Evolutionary conservation across 345 rosid species (phyloP).

Genomic region (Draba incana): DNA sequence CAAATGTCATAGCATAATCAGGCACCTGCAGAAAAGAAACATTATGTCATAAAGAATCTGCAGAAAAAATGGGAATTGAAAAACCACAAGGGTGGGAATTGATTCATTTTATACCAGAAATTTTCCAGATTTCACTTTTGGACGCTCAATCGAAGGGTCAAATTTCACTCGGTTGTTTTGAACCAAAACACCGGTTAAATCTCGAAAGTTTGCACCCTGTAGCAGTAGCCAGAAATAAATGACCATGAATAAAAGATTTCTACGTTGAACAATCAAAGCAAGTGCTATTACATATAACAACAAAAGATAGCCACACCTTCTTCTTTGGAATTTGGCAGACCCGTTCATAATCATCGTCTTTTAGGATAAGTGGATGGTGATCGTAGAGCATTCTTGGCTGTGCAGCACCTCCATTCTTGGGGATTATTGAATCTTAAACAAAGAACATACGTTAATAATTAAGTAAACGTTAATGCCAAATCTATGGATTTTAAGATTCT

Average conservation of each 20-base stretch:
- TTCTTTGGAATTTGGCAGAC: not conserved
- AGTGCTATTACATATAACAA: not conserved
- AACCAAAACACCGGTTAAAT: slow-evolving; percentile 46
- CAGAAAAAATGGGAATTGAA: not conserved
- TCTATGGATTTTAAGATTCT: not conserved
- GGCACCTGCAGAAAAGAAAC: slow-evolving; percentile 46
- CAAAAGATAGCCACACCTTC: slow-evolving; percentile 1
- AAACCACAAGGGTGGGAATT: not conserved
- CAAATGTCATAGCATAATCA: slow-evolving; percentile 44
- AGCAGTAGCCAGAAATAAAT: not conserved
- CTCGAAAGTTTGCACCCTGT: slow-evolving; percentile 54
- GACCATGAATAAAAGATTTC: not conserved
- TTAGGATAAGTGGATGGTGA: not conserved
- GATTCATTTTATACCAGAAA: slow-evolving; percentile 38
- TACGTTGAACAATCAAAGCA: not conserved
- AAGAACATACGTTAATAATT: not conserved
- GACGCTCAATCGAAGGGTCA: slow-evolving; percentile 41
- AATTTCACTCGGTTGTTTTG: slow-evolving; percentile 39
- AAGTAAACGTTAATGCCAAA: not conserved
- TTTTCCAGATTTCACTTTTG: slow-evolving; percentile 45
- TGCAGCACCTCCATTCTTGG: not conserved
- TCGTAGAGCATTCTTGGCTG: not conserved
- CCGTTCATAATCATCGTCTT: not conserved
- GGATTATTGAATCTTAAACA: slow-evolving; percentile 33
- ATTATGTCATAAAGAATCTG: not conserved